A percentile compares a stretch with the other conserved stretches of the same genome.
Conservation (phyloP, 331 rosid genomes). For the Acacia pycnantha region DNA sequence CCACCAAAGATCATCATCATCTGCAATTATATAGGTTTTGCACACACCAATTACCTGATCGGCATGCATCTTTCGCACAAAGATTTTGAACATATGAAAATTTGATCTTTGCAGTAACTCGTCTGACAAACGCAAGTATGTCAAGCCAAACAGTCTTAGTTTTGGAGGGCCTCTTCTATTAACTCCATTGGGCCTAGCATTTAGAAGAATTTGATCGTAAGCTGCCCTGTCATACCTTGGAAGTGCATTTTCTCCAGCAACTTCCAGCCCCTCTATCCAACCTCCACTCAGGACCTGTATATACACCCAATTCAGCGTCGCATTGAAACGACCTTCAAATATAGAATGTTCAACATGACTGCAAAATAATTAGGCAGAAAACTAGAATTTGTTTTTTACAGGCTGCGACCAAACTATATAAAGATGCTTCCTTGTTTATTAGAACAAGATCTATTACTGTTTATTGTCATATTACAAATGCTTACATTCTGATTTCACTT, state of each 20-base stretch:
- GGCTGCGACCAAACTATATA: not conserved
- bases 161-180: conserved; percentile 8
- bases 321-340: not conserved
- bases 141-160: conserved; percentile 59
- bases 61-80: conserved; percentile 72
- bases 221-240: not conserved
- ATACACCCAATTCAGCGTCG: not conserved
- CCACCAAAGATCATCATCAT: not conserved
- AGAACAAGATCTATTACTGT: not conserved
- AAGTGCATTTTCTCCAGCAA: conserved; percentile 18
- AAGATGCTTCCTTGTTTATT: not conserved
- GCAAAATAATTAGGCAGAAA: not conserved
- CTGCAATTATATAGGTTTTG: not conserved
- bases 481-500: not conserved
- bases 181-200: conserved; percentile 64
- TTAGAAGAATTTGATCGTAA: conserved; percentile 56
- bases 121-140: conserved; percentile 55
- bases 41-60: conserved; percentile 48
- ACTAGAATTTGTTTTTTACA: not conserved
- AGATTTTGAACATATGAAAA: conserved; percentile 46
- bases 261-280: not conserved
- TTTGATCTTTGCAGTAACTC: conserved; percentile 37
- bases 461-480: not conserved
- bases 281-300: conserved; percentile 10
- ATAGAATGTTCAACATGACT: not conserved